phyloP scores from a whole-genome alignment of 306 rosid genomes.

The Malus sieversii region DNA sequence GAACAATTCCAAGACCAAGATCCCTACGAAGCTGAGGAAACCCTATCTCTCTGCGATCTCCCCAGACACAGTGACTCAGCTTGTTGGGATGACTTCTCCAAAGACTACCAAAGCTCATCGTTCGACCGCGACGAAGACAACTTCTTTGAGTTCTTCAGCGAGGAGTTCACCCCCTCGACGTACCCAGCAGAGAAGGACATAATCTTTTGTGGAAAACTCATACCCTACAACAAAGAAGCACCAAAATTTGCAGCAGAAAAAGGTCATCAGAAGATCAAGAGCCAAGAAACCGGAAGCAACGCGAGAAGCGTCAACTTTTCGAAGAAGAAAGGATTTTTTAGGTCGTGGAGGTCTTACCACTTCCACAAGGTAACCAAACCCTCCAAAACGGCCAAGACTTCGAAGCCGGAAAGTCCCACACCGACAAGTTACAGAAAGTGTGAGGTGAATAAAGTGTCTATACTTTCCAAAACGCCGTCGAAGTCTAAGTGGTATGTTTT shows the following conservation, averaged over 20 bases:
- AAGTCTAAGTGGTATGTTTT: slow-evolving; percentile 61
- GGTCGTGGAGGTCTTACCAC: slow-evolving; percentile 10
- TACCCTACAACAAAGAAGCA: slow-evolving; percentile 41
- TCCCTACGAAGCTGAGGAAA: slow-evolving; percentile 48
- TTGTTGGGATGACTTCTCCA: slow-evolving; percentile 34
- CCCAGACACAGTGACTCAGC: slow-evolving; percentile 41
- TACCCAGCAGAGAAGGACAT: slow-evolving; percentile 29
- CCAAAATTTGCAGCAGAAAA: background rate
- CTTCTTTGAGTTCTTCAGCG: slow-evolving; percentile 68
- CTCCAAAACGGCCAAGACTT: background rate
- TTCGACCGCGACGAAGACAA: slow-evolving; percentile 25
- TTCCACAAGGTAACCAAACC: background rate
- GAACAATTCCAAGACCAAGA: slow-evolving; percentile 20
- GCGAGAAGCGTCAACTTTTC: background rate
- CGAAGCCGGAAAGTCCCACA: background rate
- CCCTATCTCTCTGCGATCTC: slow-evolving; percentile 70
- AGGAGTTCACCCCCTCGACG: slow-evolving; percentile 40
- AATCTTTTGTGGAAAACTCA: slow-evolving; percentile 80
- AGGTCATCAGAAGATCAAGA: background rate
- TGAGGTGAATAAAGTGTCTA: slow-evolving; percentile 30
- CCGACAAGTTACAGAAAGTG: background rate
- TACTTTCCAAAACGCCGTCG: slow-evolving; percentile 28
- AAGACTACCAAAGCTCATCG: slow-evolving; percentile 20
- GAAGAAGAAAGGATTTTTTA: background rate
- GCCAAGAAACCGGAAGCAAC: background rate